These are phyloP conservation scores for Phytophthora nicotianae DNA, from an alignment of 352 stramenopile species.

Conservation along the genomic window DNA sequence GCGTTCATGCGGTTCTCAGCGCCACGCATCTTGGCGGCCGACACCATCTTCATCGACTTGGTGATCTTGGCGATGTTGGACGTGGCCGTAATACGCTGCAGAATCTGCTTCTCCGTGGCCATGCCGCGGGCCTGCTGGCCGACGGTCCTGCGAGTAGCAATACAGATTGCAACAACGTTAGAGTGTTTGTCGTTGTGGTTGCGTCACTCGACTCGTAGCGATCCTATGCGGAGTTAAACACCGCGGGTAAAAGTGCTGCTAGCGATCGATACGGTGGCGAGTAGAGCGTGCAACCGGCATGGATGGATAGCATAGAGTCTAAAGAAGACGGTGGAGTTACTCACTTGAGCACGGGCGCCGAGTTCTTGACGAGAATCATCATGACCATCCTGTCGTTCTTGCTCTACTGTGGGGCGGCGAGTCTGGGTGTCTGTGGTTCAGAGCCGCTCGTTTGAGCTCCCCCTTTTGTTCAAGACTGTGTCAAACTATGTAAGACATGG, in stretches of 20 bases:
- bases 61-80: constrained; percentile 99
- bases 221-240: constrained; percentile 21
- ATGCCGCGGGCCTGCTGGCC: constrained; percentile 93
- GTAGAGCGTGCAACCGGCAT: not conserved
- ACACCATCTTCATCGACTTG: constrained; percentile 99
- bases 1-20: constrained; percentile 92
- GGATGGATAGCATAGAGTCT: constrained; percentile 3
- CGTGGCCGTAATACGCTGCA: constrained; percentile 97
- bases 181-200: constrained; percentile 6
- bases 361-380: constrained; percentile 61
- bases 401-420: constrained; percentile 26
- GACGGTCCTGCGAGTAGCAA: constrained; percentile 44
- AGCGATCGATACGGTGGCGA: not conserved
- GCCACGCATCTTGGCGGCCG: constrained; percentile 98
- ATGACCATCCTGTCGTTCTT: constrained; percentile 45
- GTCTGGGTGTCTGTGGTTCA: constrained; percentile 40
- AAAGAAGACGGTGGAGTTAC: constrained; percentile 16
- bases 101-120: constrained; percentile 98
- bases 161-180: constrained; percentile 8
- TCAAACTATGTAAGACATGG: not conserved
- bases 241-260: not conserved
- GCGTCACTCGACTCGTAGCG: not conserved
- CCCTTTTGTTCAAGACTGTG: not conserved
- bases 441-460: constrained; percentile 37
- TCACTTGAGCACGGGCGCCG: constrained; percentile 57